Conservation (phyloP, 140 eudicot species). For the Senecio squalidus region DNA sequence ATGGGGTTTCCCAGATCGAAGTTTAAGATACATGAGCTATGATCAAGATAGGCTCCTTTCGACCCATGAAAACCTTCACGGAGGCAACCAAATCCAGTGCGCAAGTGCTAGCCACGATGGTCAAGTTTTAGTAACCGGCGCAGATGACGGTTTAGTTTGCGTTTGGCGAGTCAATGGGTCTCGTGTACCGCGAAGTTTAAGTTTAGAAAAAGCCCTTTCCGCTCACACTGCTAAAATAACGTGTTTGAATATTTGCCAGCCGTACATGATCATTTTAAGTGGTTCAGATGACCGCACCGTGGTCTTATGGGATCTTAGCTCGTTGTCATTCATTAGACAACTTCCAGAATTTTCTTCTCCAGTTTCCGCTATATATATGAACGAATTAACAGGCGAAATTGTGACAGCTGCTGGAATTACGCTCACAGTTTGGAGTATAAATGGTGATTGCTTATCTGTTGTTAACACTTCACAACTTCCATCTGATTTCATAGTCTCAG, state of each 20-base stretch:
- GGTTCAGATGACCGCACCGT: constrained; percentile 92
- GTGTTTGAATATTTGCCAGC: constrained; percentile 78
- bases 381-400: constrained; percentile 80
- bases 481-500: constrained; percentile 72
- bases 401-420: constrained; percentile 86
- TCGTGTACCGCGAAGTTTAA: constrained; percentile 43
- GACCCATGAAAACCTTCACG: constrained; percentile 90
- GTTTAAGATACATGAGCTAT: constrained; percentile 68
- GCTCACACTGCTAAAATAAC: constrained; percentile 76
- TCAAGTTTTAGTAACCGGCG: constrained; percentile 77
- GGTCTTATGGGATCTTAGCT: constrained; percentile 93
- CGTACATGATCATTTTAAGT: constrained; percentile 82
- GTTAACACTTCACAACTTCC: constrained; percentile 97
- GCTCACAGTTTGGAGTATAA: constrained; percentile 95
- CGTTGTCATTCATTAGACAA: constrained; percentile 69
- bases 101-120: constrained; percentile 92
- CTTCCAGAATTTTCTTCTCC: constrained; percentile 89
- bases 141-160: constrained; percentile 80
- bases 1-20: constrained; percentile 96
- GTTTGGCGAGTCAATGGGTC: constrained; percentile 84
- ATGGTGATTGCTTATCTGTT: constrained; percentile 79
- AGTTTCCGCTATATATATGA: constrained; percentile 87
- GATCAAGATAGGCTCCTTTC: constrained; percentile 84
- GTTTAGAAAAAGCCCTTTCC: constrained; percentile 68
- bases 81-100: constrained; percentile 85